Evolutionary conservation across 2,329 filamentous ascomycete species (phyloP).

Genomic region (Hypomyces rosellus): DNA sequence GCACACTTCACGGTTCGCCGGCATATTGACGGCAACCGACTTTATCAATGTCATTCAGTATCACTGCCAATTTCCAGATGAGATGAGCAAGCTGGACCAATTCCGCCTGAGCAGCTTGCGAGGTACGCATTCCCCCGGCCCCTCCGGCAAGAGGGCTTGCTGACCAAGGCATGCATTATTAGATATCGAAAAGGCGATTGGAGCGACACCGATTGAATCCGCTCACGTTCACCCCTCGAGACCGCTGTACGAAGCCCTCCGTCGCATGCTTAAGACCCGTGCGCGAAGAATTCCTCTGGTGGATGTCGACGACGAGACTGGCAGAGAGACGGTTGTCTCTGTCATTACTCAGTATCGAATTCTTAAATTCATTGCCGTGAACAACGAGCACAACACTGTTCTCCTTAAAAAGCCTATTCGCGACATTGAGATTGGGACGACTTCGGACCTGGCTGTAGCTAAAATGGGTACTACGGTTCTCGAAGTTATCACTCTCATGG

Average conservation of each 20-base stretch:
- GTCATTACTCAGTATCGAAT: slow-evolving; percentile 98
- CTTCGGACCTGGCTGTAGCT: slow-evolving; percentile 71
- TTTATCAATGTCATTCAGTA: slow-evolving; percentile 99
- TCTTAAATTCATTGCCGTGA: slow-evolving; percentile 97
- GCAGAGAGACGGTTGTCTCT: slow-evolving; percentile 85
- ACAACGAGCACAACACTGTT: slow-evolving; percentile 77
- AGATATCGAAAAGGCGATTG: slow-evolving; percentile 95
- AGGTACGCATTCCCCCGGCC: slow-evolving; percentile 49
- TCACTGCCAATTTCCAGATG: slow-evolving; percentile 94
- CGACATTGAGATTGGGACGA: slow-evolving; percentile 81
- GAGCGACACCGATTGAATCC: slow-evolving; percentile 85
- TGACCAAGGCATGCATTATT: not conserved
- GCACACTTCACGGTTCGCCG: slow-evolving; percentile 84
- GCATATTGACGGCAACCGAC: slow-evolving; percentile 89
- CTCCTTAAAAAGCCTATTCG: slow-evolving; percentile 79
- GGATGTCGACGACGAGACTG: slow-evolving; percentile 89
- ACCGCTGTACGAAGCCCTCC: slow-evolving; percentile 91
- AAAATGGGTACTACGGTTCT: slow-evolving; percentile 87
- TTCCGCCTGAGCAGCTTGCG: slow-evolving; percentile 87
- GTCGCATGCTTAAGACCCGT: slow-evolving; percentile 87
- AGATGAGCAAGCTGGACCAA: slow-evolving; percentile 83
- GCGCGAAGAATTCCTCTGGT: slow-evolving; percentile 90
- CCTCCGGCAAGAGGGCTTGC: not conserved
- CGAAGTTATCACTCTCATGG: slow-evolving; percentile 89
- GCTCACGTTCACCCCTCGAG: slow-evolving; percentile 89